Evolutionary conservation across 495 filamentous ascomycete species (phyloP).

Genomic region (Chaetomium tenue): DNA sequence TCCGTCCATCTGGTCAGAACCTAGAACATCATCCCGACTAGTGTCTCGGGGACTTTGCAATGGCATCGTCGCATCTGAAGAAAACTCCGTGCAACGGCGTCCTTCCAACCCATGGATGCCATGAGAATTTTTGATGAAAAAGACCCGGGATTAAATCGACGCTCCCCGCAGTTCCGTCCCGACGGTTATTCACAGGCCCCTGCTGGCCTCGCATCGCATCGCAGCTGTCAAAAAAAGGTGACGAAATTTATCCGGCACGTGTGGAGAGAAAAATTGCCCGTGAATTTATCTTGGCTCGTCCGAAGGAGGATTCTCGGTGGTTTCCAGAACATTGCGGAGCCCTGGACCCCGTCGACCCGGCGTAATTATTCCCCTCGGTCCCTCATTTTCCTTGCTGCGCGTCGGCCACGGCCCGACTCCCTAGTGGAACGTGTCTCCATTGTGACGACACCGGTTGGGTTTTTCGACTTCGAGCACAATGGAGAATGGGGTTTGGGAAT

Average conservation of each 20-base stretch:
- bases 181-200: conserved; percentile 21
- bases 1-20: too few relatives aligned
- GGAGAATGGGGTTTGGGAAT: not conserved
- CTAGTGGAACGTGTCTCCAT: conserved; percentile 2
- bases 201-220: conserved; percentile 18
- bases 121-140: not conserved
- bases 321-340: conserved; percentile 26
- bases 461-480: not conserved
- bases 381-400: conserved; percentile 9
- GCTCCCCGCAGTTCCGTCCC: conserved; percentile 21
- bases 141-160: not conserved
- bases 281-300: not conserved
- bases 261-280: not conserved
- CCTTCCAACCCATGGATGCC: not conserved
- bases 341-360: not conserved
- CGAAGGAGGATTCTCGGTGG: not conserved
- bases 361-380: conserved; percentile 17
- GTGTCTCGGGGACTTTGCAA: too few relatives aligned
- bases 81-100: not conserved
- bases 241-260: conserved; percentile 21
- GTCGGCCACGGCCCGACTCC: conserved; percentile 22
- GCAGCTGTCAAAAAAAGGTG: conserved; percentile 19
- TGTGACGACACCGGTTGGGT: not conserved
- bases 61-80: too few relatives aligned
- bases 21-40: too few relatives aligned